Evolutionary conservation across 169 alveolate genomes (phyloP).

Genomic region (Plasmodium malariae): DNA sequence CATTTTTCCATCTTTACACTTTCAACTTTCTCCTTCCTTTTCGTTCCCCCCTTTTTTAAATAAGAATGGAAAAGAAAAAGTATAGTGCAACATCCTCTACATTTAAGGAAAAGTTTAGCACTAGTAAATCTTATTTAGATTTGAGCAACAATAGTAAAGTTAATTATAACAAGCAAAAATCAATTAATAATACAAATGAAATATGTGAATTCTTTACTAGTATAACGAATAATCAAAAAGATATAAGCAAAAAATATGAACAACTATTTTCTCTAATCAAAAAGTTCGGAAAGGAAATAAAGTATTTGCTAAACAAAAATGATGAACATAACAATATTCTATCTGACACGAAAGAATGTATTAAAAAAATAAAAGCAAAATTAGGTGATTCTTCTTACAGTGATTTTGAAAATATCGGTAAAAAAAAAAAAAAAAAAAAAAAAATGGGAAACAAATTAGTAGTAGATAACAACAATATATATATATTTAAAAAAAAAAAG

Average conservation of each 20-base stretch:
- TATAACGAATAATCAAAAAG: slow-evolving; percentile 69
- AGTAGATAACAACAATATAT: too few species aligned
- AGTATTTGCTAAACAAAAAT: slow-evolving; percentile 60
- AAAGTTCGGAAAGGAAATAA: slow-evolving; percentile 71
- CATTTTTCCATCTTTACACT: not conserved
- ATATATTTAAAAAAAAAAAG: too few species aligned
- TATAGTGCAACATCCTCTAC: slow-evolving; percentile 37
- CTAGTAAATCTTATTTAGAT: slow-evolving; percentile 60
- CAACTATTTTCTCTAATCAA: slow-evolving; percentile 66
- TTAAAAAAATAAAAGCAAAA: slow-evolving; percentile 41
- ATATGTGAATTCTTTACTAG: slow-evolving; percentile 61
- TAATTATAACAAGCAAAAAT: slow-evolving; percentile 42
- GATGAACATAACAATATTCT: slow-evolving; percentile 50
- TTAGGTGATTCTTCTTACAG: slow-evolving; percentile 44
- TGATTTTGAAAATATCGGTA: slow-evolving; percentile 60
- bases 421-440: slow-evolving; percentile 1
- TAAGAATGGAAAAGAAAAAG: slow-evolving; percentile 56
- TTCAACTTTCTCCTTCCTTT: not conserved
- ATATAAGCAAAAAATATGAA: slow-evolving; percentile 58
- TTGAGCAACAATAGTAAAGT: slow-evolving; percentile 50
- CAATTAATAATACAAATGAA: slow-evolving; percentile 65
- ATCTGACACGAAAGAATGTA: slow-evolving; percentile 55
- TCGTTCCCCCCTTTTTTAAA: not conserved
- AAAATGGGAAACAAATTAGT: too few species aligned
- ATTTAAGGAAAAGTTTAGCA: slow-evolving; percentile 30